Evolutionary conservation across 164 flowering plant genomes (phyloP).

Genomic region (Dillenia turbinata): DNA sequence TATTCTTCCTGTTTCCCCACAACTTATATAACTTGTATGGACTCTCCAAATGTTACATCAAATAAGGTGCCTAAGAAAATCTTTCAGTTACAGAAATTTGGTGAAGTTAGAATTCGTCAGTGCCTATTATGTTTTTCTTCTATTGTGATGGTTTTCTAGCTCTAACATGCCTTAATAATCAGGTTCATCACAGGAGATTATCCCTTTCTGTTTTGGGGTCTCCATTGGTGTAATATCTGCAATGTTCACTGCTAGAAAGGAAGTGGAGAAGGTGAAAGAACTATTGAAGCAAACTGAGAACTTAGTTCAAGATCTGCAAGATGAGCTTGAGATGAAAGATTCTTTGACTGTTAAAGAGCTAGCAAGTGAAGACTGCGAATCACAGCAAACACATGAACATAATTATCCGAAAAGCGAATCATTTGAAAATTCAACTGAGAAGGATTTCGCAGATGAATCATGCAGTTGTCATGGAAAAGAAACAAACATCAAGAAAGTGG

Average conservation of each 20-base stretch:
- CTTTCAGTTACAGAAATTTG: no score
- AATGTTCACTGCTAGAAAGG: constrained; percentile 35
- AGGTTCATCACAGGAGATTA: constrained; percentile 35
- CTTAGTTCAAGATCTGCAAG: constrained; percentile 82
- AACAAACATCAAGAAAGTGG: no score
- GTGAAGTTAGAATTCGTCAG: no score
- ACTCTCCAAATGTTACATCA: no score
- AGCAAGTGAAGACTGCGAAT: constrained; percentile 36
- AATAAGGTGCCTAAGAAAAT: no score
- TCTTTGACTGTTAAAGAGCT: constrained; percentile 72
- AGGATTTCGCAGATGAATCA: constrained; percentile 14
- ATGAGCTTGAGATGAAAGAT: constrained; percentile 92
- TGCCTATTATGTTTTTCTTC: no score
- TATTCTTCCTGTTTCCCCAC: no score
- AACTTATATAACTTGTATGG: no score
- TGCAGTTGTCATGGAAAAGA: no score
- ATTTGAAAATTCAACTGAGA: constrained; percentile 16
- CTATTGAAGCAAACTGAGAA: constrained; percentile 58
- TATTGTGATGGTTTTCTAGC: background rate
- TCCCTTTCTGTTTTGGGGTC: constrained; percentile 55
- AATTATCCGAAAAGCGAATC: constrained; percentile 11
- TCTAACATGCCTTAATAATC: constrained; percentile 12
- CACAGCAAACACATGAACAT: constrained; percentile 25
- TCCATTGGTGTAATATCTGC: constrained; percentile 56
- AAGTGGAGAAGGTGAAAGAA: constrained; percentile 55